phyloP scores from a whole-genome alignment of 1,139 yeast genomes.

The Casaregolazyma lundiana region DNA sequence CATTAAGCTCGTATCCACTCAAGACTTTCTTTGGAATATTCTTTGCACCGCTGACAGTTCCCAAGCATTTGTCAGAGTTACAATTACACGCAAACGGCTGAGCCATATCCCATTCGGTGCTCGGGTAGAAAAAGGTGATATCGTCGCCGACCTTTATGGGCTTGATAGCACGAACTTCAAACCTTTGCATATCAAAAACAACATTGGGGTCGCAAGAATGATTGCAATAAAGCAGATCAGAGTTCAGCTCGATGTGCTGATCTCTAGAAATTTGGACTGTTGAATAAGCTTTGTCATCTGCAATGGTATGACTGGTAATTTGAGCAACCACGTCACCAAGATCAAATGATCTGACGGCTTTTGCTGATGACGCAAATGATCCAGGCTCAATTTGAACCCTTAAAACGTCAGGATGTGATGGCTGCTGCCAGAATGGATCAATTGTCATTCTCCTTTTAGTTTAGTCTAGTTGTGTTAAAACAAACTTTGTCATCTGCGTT shows the following conservation, averaged over 20 bases:
- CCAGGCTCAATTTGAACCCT: not conserved
- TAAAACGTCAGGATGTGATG: not conserved
- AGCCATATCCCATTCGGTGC: not conserved
- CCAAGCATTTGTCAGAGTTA: not conserved
- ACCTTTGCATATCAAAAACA: not conserved
- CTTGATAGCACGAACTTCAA: not conserved
- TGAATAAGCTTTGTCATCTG: not conserved
- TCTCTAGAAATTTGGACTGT: not conserved
- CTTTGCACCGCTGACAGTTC: not conserved
- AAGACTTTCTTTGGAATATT: not conserved
- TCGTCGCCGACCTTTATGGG: not conserved
- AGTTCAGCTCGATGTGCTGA: not conserved
- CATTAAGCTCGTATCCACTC: not conserved
- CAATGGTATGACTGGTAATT: not conserved
- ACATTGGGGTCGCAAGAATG: slow-evolving; percentile 1
- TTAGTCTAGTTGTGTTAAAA: not conserved
- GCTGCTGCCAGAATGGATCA: not conserved
- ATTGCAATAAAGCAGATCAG: not conserved
- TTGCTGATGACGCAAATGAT: not conserved
- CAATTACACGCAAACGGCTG: not conserved
- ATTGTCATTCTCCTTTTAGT: not conserved
- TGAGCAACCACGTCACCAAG: not conserved
- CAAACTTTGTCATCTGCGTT: not conserved
- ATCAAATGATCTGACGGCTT: not conserved
- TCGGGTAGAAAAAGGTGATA: not conserved